Percentiles rank a stretch among this genome's conserved stretches.
Conservation (phyloP, 139 green algal genomes). For the Micromonas commoda region DNA sequence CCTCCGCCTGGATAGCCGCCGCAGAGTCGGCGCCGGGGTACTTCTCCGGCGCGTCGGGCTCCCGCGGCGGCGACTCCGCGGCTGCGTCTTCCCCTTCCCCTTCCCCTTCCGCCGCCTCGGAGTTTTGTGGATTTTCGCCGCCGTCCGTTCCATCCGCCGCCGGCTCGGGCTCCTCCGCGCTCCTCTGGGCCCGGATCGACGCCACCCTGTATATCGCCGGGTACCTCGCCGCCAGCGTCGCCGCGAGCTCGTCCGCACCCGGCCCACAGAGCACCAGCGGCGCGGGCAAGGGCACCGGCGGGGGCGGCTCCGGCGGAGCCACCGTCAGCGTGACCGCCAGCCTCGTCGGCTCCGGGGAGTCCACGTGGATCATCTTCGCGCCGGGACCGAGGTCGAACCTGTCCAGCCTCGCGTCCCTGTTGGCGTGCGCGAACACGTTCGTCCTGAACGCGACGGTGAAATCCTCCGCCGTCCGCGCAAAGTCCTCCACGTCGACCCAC, state of each 20-base stretch:
- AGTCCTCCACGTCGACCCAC: conserved; percentile 58
- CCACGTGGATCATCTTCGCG: conserved; percentile 48
- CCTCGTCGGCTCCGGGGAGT: conserved; percentile 50
- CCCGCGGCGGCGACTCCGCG: too few species aligned
- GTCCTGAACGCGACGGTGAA: neutral
- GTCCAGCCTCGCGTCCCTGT: conserved; percentile 27
- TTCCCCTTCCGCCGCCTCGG: neutral
- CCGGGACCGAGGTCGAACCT: conserved; percentile 31
- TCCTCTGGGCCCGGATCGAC: neutral
- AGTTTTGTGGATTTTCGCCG: neutral
- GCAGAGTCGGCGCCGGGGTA: neutral
- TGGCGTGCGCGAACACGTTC: neutral
- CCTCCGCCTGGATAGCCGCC: neutral
- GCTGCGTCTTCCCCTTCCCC: neutral
- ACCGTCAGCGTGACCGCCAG: conserved; percentile 44
- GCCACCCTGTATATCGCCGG: neutral
- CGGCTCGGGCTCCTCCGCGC: neutral
- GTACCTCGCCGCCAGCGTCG: neutral
- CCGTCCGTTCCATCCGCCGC: neutral
- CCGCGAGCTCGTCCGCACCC: neutral
- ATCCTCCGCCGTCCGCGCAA: conserved; percentile 42
- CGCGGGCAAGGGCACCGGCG: neutral
- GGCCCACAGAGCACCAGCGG: neutral
- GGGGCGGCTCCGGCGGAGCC: neutral
- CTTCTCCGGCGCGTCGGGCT: neutral